Evolutionary conservation across 1,284 basidiomycete genomes (phyloP).

Genomic region (Fistulinella staudtii): DNA sequence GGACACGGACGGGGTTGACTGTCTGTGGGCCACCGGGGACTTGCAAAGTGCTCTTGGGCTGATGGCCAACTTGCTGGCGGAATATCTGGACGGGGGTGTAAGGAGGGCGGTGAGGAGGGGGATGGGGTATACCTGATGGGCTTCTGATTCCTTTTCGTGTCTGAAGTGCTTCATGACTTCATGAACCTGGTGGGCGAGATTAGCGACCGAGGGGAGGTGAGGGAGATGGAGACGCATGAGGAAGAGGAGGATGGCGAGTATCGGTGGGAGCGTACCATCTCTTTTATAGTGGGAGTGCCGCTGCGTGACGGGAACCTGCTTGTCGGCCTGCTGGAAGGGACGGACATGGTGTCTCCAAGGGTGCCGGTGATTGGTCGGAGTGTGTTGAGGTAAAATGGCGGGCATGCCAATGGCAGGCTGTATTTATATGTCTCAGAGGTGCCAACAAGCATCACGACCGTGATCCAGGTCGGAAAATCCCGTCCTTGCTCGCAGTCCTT

Average conservation of each 20-base stretch:
- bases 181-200: slow-evolving; percentile 44
- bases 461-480: slow-evolving; percentile 5
- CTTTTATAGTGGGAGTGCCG: slow-evolving; percentile 38
- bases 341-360: slow-evolving; percentile 26
- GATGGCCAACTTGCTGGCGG: slow-evolving; percentile 65
- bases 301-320: slow-evolving; percentile 33
- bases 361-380: slow-evolving; percentile 6
- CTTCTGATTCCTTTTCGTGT: slow-evolving; percentile 79
- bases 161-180: slow-evolving; percentile 55
- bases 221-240: slow-evolving; percentile 35
- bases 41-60: slow-evolving; percentile 55
- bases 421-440: slow-evolving; percentile 23
- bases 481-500: slow-evolving; percentile 1
- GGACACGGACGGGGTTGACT: slow-evolving; percentile 58
- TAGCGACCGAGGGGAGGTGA: slow-evolving; percentile 16
- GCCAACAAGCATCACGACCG: neutral
- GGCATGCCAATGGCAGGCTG: neutral
- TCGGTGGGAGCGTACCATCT: slow-evolving; percentile 37
- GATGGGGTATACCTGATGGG: slow-evolving; percentile 58
- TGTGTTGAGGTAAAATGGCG: slow-evolving; percentile 12
- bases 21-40: no score
- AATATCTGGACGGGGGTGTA: slow-evolving; percentile 49
- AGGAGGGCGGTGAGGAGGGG: neutral
- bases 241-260: neutral
- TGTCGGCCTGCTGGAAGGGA: slow-evolving; percentile 25